These are phyloP conservation scores for Botryotinia calthae DNA, from an alignment of 2,329 filamentous ascomycete species.

Conservation along the genomic window DNA sequence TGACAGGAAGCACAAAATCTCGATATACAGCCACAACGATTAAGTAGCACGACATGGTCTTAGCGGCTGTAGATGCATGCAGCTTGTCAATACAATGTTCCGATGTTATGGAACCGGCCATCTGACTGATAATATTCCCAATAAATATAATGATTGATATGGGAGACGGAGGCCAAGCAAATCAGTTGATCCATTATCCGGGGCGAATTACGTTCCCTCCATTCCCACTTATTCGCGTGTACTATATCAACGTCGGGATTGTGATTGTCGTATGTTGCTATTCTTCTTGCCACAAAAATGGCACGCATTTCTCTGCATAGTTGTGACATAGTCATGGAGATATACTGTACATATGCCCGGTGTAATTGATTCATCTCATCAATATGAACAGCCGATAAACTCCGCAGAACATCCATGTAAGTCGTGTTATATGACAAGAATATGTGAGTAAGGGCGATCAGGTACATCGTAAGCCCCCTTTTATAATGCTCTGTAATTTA, in stretches of 20 bases:
- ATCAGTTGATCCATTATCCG: not conserved
- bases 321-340: not conserved
- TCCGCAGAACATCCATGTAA: not conserved
- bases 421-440: not conserved
- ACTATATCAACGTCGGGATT: not conserved
- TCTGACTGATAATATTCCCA: not conserved
- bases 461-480: not conserved
- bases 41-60: not conserved
- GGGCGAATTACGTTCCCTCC: not conserved
- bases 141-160: not conserved
- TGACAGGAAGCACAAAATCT: not conserved
- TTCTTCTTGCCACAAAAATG: not conserved
- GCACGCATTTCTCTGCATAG: not conserved
- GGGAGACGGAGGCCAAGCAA: not conserved
- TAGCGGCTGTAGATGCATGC: not conserved
- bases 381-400: not conserved
- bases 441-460: not conserved
- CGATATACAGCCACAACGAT: not conserved
- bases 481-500: not conserved
- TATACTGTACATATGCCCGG: not conserved
- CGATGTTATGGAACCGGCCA: not conserved
- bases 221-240: not conserved
- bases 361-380: not conserved
- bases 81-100: not conserved
- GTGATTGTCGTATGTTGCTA: not conserved